phyloP scores from a whole-genome alignment of 192 early-diverging fungal genomes.

The Cladochytrium replicatum region DNA sequence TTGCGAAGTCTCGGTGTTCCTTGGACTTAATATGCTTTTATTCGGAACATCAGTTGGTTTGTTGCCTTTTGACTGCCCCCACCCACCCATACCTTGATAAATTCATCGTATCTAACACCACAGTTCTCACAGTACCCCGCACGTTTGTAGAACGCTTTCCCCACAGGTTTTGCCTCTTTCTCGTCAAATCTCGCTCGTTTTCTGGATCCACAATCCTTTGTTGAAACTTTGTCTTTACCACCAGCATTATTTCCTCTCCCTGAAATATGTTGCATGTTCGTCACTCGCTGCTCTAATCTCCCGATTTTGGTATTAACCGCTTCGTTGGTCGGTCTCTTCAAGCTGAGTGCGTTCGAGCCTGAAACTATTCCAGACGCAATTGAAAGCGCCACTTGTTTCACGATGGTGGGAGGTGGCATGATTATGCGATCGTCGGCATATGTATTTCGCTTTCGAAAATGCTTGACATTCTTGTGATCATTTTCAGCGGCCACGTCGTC shows the following conservation, averaged over 20 bases:
- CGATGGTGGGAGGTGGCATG: not conserved
- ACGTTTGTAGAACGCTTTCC: slow-evolving; percentile 16
- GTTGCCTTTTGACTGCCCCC: not conserved
- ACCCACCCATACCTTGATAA: slow-evolving; percentile 10
- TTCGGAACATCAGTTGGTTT: not conserved
- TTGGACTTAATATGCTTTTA: slow-evolving; percentile 11
- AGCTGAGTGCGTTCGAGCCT: slow-evolving; percentile 7
- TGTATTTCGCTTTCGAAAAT: not conserved
- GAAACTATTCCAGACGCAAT: slow-evolving; percentile 18
- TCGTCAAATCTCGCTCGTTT: not conserved
- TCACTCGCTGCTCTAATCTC: slow-evolving; percentile 5
- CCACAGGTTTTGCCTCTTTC: not conserved
- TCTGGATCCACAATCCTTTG: not conserved
- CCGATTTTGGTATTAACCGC: slow-evolving; percentile 1
- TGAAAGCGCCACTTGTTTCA: not conserved
- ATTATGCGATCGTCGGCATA: not conserved
- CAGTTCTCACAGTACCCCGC: slow-evolving; percentile 24
- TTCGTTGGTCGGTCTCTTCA: not conserved
- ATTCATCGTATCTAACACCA: slow-evolving; percentile 17
- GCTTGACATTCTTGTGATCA: not conserved
- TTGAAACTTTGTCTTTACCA: not conserved
- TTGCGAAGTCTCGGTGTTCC: slow-evolving; percentile 12
- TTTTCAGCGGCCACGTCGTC: not conserved
- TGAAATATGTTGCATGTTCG: not conserved
- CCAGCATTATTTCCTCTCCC: not conserved